Base-by-base conservation (phyloP, 257 asterid species). In the Plectranthus barbatus region DNA sequence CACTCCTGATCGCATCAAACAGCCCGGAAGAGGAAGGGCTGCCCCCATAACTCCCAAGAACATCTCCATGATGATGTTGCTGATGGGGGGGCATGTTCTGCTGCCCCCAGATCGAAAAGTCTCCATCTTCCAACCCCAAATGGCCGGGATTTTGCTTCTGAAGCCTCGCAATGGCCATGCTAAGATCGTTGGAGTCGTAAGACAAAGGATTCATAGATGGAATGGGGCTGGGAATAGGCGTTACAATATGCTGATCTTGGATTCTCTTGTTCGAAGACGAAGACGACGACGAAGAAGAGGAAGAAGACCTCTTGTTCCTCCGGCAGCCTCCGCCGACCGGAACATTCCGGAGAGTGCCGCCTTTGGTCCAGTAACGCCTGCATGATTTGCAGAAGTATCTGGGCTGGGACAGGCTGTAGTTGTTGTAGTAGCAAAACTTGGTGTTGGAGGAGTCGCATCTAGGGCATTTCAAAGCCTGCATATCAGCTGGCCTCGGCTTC, bases 301-400 rank as follows among this genome's bases (percentile, higher is more conserved):
- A 79, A 0, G 90, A 76, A 4, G 85, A 60, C 1, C 93, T 58
- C 37, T 74, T 80, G 96, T 89, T 92, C 58, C 76, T 82, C 67
- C 99, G 63, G 73, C 97, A 91, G 21, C 97, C 95, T 1, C 98
- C 98, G 11, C 98, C 98, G 3, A 91, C 96, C 0, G 97, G 98
- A 9, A 91, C 95, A 42, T 91, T 91, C 9, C 98, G 56, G 34
- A 91, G 72, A 19, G 98, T 91, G 14, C 98, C 98, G 6, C 98
- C 95, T 67, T 88, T 91, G 15, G 98, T 91, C 98, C 98, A 92
- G 58, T 89, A 89, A 65, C 99, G 70, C n/a, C 96, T 68, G 80
- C 99, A 92, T 0, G 96, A 89, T 53, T 92, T 92, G 82, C 99
- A 90, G 69, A 92, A 88, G 73, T 92, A 92, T 23, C 99, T 60